Conservation (phyloP, 2,329 filamentous ascomycete genomes). For the Aspergillus oerlinghausenensis region DNA sequence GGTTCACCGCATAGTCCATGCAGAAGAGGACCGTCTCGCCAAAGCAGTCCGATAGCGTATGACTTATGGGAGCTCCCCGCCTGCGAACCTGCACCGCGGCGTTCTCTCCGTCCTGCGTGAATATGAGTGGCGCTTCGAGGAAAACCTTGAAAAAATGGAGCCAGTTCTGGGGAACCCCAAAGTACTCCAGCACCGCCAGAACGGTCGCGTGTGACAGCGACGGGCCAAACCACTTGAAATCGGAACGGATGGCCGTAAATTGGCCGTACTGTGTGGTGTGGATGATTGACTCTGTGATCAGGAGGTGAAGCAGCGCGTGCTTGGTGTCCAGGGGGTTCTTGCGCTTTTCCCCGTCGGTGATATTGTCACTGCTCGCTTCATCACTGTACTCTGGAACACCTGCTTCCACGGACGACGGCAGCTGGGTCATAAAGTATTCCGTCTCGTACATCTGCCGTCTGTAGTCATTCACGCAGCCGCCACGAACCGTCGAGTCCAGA, state of each 20-base stretch:
- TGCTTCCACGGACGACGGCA: slow-evolving; percentile 42
- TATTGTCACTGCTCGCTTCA: slow-evolving; percentile 23
- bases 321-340: slow-evolving; percentile 48
- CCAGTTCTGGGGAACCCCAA: slow-evolving; percentile 56
- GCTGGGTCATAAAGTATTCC: slow-evolving; percentile 54
- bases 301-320: slow-evolving; percentile 53
- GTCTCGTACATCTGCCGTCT: slow-evolving; percentile 36
- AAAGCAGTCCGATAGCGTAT: slow-evolving; percentile 56
- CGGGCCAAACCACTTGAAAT: slow-evolving; percentile 57
- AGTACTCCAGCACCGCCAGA: slow-evolving; percentile 52
- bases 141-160: slow-evolving; percentile 57
- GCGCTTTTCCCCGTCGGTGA: slow-evolving; percentile 20
- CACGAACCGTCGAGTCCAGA: slow-evolving; percentile 21
- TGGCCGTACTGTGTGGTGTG: slow-evolving; percentile 45
- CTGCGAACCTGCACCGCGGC: slow-evolving; percentile 44
- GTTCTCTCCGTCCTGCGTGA: slow-evolving; percentile 50
- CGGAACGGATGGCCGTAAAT: slow-evolving; percentile 53
- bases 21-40: slow-evolving; percentile 60
- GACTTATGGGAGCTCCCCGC: slow-evolving; percentile 57
- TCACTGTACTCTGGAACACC: slow-evolving; percentile 38
- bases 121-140: slow-evolving; percentile 56
- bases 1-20: slow-evolving; percentile 62
- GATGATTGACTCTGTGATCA: slow-evolving; percentile 53
- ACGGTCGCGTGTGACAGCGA: slow-evolving; percentile 58
- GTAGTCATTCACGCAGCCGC: slow-evolving; percentile 26